Evolutionary conservation across 1,284 basidiomycete genomes (phyloP).

Genomic region (Heterobasidion irregulare): DNA sequence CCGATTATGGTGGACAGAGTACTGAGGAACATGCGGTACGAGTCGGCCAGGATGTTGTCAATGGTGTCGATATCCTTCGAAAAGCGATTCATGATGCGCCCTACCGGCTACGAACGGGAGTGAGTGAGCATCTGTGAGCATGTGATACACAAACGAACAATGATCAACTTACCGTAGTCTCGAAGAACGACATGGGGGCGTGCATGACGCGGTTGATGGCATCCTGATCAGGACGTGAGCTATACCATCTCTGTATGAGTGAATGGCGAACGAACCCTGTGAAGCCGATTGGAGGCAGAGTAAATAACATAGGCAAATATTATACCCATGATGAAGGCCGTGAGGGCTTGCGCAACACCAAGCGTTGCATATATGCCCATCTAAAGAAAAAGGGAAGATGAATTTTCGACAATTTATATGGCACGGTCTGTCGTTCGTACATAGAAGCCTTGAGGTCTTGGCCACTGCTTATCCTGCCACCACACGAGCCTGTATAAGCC

Average conservation of each 20-base stretch:
- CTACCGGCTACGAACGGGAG: conserved; percentile 49
- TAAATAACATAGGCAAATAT: conserved; percentile 52
- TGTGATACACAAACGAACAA: background rate
- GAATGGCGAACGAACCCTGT: conserved; percentile 20
- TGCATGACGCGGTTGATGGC: conserved; percentile 60
- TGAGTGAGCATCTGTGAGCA: background rate
- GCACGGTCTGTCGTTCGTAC: conserved; percentile 24
- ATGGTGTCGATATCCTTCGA: conserved; percentile 83
- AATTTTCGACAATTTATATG: no score
- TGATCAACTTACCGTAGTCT: conserved; percentile 53
- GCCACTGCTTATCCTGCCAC: conserved; percentile 59
- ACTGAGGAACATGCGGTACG: conserved; percentile 67
- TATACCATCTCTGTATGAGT: conserved; percentile 7
- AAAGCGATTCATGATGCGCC: conserved; percentile 85
- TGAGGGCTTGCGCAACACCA: conserved; percentile 39
- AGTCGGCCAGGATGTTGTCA: conserved; percentile 72
- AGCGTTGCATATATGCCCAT: conserved; percentile 63
- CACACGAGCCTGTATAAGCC: conserved; percentile 49
- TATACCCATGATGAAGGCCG: conserved; percentile 46
- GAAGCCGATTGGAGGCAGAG: conserved; percentile 51
- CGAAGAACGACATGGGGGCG: conserved; percentile 85
- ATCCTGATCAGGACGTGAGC: conserved; percentile 18
- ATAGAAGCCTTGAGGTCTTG: conserved; percentile 48
- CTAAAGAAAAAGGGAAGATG: conserved; percentile 21
- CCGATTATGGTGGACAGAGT: conserved; percentile 63